Base-by-base conservation (phyloP, 352 stramenopile genomes). In the Phytophthora fragariae region DNA sequence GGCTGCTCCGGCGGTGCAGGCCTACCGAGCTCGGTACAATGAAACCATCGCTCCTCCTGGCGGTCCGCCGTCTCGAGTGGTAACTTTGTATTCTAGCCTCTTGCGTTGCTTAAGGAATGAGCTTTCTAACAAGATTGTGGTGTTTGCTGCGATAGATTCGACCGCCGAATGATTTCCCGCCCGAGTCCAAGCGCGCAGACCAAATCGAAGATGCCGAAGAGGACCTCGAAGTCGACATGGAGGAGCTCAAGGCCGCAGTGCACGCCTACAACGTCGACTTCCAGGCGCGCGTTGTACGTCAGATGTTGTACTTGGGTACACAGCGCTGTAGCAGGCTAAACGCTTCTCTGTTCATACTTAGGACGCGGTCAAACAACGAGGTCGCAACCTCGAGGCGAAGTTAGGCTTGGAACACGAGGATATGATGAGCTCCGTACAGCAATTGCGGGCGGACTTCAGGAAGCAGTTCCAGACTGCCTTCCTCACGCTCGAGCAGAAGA, bases 211-310 rank as follows among this genome's bases (percentile, higher is more conserved):
- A 87, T 65, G 88, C 81, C 0, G 89, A 97, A 57, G 79, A 86
- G 50, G 80, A 94, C 15, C 74, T 97, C 8, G 87, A 92, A 47
- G 62, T 89, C 14, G 86, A 96, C 67, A 94, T 97, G 85, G 78
- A 92, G 46, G 87, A 92, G 70, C 80, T 97, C 57, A 83, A 97
- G 76, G 74, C 75, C 5, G 85, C 86, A 1, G 91, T 94, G 35
- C 85, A 93, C 68, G 80, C 83, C 19, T 92, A 93, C 76, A 97
- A 97, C 64, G 68, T 93, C 33, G 88, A 96, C 60, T 93, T 97
- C 58, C 83, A 97, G 58, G 75, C 76, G 12, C 88, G 91, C 11
- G 87, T 97, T 33, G 85, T 94, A 81, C 24, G 85, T 12, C 17
- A n/a, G 29, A 33, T 11, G 2, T 31, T 21, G 31, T 33, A 24